These are phyloP conservation scores for Pythium coloratum DNA, from an alignment of 352 stramenopile species.

Conservation along the genomic window DNA sequence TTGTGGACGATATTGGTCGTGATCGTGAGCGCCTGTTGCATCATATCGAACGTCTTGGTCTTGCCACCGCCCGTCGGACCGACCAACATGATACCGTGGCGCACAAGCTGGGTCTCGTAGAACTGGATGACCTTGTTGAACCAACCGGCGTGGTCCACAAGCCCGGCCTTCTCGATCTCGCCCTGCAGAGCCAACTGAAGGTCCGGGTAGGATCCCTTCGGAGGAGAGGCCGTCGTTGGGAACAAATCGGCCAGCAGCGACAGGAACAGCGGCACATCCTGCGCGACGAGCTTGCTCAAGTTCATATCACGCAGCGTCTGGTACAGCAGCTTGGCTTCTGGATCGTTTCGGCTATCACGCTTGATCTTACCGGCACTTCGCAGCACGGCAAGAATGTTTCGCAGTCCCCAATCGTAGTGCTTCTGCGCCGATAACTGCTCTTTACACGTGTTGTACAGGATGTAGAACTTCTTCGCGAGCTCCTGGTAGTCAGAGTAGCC, in stretches of 20 bases:
- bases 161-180: constrained; percentile 91
- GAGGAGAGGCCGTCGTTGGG: constrained; percentile 86
- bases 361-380: constrained; percentile 91
- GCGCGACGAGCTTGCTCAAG: constrained; percentile 96
- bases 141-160: constrained; percentile 89
- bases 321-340: constrained; percentile 88
- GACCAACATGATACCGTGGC: constrained; percentile 99
- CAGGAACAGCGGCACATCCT: constrained; percentile 98
- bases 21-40: constrained; percentile 92
- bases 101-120: constrained; percentile 97
- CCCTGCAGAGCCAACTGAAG: constrained; percentile 86
- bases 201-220: constrained; percentile 96
- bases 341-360: constrained; percentile 85
- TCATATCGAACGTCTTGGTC: constrained; percentile 96
- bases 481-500: constrained; percentile 94
- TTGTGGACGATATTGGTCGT: constrained; percentile 94
- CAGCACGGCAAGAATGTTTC: constrained; percentile 90
- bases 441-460: constrained; percentile 91
- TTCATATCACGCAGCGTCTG: constrained; percentile 97
- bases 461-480: constrained; percentile 92
- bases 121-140: constrained; percentile 97
- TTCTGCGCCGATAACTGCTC: constrained; percentile 92
- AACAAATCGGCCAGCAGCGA: constrained; percentile 97
- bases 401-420: constrained; percentile 92
- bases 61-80: constrained; percentile 97